Conservation (phyloP, 768 basidiomycete genomes). For the Dentipellis sp. region DNA sequence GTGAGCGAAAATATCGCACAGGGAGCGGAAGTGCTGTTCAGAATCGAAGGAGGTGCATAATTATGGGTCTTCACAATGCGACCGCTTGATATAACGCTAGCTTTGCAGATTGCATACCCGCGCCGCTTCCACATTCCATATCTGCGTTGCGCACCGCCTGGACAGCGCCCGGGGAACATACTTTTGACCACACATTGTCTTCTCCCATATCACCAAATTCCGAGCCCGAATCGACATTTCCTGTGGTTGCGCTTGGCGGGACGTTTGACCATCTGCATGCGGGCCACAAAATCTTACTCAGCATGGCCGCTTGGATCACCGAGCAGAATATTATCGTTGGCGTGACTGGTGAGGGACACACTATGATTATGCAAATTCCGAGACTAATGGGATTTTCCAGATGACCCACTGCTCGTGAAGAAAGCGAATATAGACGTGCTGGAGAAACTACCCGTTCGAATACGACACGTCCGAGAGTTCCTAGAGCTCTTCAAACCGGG, state of each 20-base stretch:
- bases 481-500: constrained; percentile 59
- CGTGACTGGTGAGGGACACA: constrained; percentile 54
- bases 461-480: constrained; percentile 53
- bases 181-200: not conserved
- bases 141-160: constrained; percentile 10
- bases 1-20: constrained; percentile 27
- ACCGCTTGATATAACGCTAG: not conserved
- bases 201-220: constrained; percentile 4
- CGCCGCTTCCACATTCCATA: constrained; percentile 12
- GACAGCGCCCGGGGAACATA: constrained; percentile 9
- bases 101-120: constrained; percentile 13
- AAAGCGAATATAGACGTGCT: constrained; percentile 66
- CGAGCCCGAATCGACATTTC: constrained; percentile 26
- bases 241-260: constrained; percentile 83
- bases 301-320: constrained; percentile 84
- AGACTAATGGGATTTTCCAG: constrained; percentile 25
- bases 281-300: constrained; percentile 93
- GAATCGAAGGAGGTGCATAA: constrained; percentile 17
- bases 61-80: not conserved
- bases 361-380: not conserved
- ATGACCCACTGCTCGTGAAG: constrained; percentile 57
- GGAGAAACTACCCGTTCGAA: constrained; percentile 51
- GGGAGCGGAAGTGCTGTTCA: constrained; percentile 25
- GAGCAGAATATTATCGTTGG: constrained; percentile 80
- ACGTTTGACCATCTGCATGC: constrained; percentile 98